These are phyloP conservation scores for Balansia obtecta DNA, from an alignment of 2,329 filamentous ascomycete species.

Conservation along the genomic window DNA sequence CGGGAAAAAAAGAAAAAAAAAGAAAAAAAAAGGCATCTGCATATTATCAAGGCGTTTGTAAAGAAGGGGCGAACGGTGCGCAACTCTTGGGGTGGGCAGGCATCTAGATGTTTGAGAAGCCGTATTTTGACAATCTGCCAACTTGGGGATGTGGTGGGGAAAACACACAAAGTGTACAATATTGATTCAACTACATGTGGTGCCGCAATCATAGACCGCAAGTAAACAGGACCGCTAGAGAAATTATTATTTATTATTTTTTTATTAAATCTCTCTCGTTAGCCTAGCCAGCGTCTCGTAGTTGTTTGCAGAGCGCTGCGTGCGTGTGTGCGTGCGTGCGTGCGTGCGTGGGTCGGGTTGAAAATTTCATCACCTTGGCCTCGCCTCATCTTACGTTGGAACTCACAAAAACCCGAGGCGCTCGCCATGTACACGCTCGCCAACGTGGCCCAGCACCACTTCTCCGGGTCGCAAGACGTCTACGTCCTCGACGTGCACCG, in stretches of 20 bases:
- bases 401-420: too few relatives aligned
- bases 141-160: not conserved
- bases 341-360: slow-evolving; percentile 1
- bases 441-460: slow-evolving; percentile 18
- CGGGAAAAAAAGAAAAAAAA: too few relatives aligned
- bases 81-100: not conserved
- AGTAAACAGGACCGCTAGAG: not conserved
- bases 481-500: slow-evolving; percentile 49
- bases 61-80: not conserved
- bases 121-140: not conserved
- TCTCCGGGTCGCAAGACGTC: slow-evolving; percentile 22
- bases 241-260: too few relatives aligned
- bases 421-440: slow-evolving; percentile 22
- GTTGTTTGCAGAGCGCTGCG: too few relatives aligned
- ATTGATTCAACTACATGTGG: not conserved
- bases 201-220: not conserved
- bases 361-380: not conserved
- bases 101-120: too few relatives aligned
- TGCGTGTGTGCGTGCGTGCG: not conserved
- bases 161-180: slow-evolving; percentile 4
- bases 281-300: too few relatives aligned
- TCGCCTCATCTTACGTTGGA: too few relatives aligned
- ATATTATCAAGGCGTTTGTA: not conserved
- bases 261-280: too few relatives aligned
- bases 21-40: not conserved